Base-by-base conservation (phyloP, 1,284 basidiomycete genomes). In the Xerocomus minutiporus region DNA sequence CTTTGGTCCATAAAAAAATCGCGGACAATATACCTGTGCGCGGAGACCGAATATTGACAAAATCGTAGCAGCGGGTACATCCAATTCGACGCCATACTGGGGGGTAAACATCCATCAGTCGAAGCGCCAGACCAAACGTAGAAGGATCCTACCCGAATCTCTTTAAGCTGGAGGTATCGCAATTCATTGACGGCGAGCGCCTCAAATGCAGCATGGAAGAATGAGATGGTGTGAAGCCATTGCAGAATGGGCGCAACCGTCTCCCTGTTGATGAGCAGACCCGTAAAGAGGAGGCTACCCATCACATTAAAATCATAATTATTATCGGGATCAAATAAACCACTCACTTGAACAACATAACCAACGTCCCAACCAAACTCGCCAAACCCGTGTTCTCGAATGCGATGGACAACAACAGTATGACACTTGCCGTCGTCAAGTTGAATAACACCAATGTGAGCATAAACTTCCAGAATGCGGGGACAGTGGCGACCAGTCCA, bases 151-250 rank as follows among this genome's bases (percentile, higher is more conserved):
- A 91, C 90, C 78, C 91, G 89, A 62, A 84, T 80, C 70, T 98
- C 91, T 65, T 91, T 92, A 48, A 98, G 75, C 63, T 93, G 89
- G n/a, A 98, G 75, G 70, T 95, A 97, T 45, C 94, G 78, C 49
- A 99, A 75, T 71, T 99, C 95, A 68, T 98, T 98, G 54, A 98
- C 94, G 25, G 94, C 86, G 28, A 99, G 79, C 1, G 91, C 93
- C 73, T 99, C 96, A 65, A 93, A 98, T 0, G 91, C 96, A n/a
- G 96, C 95, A 72, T 98, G 96, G 86, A 97, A 98, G 80, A 98
- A 98, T 3, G 93, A 96, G 12, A 92, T 67, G 1, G 89, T 93
- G 66, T 93, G 89, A 57, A 98, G 74, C 91, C 93, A 97, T 53
- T 82, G 83, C 46, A 96, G 75, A 36, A 75, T 78, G 0, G 77